Conservation (phyloP, 805 yeast species). For the Wickerhamiella occidentalis region DNA sequence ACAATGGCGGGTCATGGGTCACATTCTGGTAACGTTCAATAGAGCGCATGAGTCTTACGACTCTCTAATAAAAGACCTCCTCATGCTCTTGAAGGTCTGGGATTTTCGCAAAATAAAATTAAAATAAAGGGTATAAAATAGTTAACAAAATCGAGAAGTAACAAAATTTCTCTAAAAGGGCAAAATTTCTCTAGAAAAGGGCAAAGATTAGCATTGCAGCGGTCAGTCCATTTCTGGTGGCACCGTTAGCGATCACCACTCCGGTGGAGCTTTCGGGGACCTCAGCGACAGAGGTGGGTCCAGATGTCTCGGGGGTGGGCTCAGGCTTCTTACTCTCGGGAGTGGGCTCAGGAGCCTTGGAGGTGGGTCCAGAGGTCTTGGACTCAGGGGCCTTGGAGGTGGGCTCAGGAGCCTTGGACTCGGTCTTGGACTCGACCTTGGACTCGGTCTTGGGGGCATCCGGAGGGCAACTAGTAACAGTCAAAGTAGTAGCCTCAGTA, state of each 20-base stretch:
- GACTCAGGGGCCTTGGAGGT: not conserved
- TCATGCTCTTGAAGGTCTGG: no score
- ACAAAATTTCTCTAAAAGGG: not conserved
- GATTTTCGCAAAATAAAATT: no score
- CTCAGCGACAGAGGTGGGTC: no score
- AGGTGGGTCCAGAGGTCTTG: not conserved
- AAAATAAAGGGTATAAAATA: not conserved
- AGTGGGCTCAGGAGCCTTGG: not conserved
- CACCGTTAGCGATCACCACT: conserved; percentile 7
- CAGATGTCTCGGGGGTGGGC: no score
- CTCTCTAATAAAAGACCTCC: no score
- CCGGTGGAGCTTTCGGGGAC: conserved; percentile 4
- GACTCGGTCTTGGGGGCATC: conserved; percentile 1
- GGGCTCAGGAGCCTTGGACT: not conserved
- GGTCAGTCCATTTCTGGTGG: not conserved
- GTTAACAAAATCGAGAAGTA: not conserved
- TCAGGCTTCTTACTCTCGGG: no score
- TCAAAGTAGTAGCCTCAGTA: conserved; percentile 67
- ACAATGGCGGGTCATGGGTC: no score
- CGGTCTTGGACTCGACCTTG: not conserved
- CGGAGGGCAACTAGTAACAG: conserved; percentile 64
- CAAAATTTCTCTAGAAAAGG: not conserved
- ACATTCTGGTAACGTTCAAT: no score
- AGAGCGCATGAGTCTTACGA: no score
- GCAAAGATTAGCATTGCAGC: not conserved